These are phyloP conservation scores for Moesziomyces parantarcticus DNA, from an alignment of 1,284 basidiomycete genomes.

Conservation along the genomic window DNA sequence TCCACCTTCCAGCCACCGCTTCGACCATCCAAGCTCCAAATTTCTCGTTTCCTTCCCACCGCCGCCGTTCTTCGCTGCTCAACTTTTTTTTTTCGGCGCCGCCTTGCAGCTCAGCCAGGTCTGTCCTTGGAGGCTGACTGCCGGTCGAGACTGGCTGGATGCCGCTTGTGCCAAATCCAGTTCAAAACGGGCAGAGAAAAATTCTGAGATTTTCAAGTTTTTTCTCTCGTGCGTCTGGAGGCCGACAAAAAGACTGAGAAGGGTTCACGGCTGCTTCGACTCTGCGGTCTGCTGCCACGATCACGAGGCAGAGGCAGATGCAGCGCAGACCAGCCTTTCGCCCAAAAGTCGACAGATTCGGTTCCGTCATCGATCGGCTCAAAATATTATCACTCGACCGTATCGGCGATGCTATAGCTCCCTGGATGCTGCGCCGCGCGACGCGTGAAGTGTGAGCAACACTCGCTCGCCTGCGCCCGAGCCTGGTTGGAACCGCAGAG, in stretches of 20 bases:
- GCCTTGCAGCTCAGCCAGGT: constrained; percentile 8
- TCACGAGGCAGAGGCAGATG: constrained; percentile 11
- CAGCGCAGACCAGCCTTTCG: neutral
- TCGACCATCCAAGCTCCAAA: neutral
- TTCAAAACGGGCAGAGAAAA: constrained; percentile 21
- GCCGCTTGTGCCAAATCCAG: neutral
- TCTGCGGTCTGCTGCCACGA: constrained; percentile 33
- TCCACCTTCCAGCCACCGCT: neutral
- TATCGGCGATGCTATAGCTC: constrained; percentile 22
- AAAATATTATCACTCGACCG: fast-evolving
- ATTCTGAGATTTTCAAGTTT: constrained; percentile 46
- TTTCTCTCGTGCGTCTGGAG: constrained; percentile 39
- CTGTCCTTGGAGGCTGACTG: neutral
- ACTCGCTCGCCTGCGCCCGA: constrained; percentile 2
- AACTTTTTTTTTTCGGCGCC: constrained; percentile 17
- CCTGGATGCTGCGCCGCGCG: constrained; percentile 23
- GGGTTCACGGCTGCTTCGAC: neutral
- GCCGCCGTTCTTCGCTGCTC: constrained; percentile 5
- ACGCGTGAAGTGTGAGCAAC: constrained; percentile 32
- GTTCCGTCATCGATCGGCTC: constrained; percentile 5
- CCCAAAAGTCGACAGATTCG: constrained; percentile 1
- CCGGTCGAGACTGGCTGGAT: neutral
- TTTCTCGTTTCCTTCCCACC: neutral
- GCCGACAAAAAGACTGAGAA: neutral
- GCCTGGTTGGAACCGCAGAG: neutral